Conservation (phyloP, 495 filamentous ascomycete genomes). For the Penicillium tannophilum region DNA sequence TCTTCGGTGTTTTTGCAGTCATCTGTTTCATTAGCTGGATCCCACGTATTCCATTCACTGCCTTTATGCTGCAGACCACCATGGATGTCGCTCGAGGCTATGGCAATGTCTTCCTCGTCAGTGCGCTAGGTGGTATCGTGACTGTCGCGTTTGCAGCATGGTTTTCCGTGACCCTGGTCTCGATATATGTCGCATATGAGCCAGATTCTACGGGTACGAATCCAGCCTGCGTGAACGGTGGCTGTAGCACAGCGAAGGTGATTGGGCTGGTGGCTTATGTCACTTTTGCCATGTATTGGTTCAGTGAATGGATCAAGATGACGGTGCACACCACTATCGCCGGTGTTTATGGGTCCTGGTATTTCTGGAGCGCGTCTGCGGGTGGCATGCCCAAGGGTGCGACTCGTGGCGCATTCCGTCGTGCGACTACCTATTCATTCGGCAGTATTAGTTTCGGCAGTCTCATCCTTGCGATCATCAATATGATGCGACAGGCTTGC, state of each 20-base stretch:
- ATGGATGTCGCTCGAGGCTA: slow-evolving; percentile 83
- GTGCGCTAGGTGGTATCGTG: slow-evolving; percentile 73
- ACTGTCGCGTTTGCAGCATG: slow-evolving; percentile 72
- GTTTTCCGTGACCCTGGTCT: slow-evolving; percentile 61
- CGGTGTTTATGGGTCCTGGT: slow-evolving; percentile 91
- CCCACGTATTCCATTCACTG: slow-evolving; percentile 82
- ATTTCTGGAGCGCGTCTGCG: slow-evolving; percentile 70
- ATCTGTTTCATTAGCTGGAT: slow-evolving; percentile 84
- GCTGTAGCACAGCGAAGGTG: slow-evolving; percentile 75
- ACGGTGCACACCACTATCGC: slow-evolving; percentile 85
- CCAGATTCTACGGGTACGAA: slow-evolving; percentile 52
- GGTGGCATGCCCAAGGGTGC: slow-evolving; percentile 68
- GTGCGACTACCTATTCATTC: slow-evolving; percentile 85
- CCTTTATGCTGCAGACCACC: slow-evolving; percentile 82
- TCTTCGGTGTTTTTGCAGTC: slow-evolving; percentile 79
- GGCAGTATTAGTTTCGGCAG: slow-evolving; percentile 88
- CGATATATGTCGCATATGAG: slow-evolving; percentile 79
- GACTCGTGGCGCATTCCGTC: slow-evolving; percentile 71
- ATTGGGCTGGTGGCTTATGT: slow-evolving; percentile 83
- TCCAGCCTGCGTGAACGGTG: slow-evolving; percentile 69
- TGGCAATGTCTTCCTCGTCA: slow-evolving; percentile 86
- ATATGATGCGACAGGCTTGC: slow-evolving; percentile 75
- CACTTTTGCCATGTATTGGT: slow-evolving; percentile 90
- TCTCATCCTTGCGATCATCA: slow-evolving; percentile 83
- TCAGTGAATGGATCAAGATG: slow-evolving; percentile 90